These are phyloP conservation scores for Thelonectria rubi DNA, from an alignment of 2,329 filamentous ascomycete genomes.

Conservation along the genomic window DNA sequence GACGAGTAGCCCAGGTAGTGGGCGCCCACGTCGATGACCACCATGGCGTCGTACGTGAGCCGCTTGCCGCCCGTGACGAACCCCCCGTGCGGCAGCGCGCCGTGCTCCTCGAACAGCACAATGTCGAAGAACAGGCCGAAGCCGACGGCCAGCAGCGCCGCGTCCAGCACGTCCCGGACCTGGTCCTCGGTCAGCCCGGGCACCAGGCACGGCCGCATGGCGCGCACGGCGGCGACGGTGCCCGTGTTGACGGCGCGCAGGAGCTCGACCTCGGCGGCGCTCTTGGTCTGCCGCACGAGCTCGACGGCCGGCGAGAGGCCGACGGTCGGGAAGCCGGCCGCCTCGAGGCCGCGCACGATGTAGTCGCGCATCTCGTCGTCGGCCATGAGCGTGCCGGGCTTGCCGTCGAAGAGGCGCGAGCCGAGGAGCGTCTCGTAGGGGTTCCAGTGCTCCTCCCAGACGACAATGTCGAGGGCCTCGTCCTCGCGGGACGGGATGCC, in stretches of 20 bases:
- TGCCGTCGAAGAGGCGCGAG: conserved; percentile 51
- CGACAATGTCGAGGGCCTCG: conserved; percentile 62
- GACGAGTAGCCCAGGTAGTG: conserved; percentile 71
- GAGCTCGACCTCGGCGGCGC: conserved; percentile 63
- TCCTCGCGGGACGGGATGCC: conserved; percentile 63
- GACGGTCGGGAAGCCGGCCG: conserved; percentile 63
- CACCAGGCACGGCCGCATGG: conserved; percentile 64
- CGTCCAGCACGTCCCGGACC: conserved; percentile 64
- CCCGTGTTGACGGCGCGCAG: conserved; percentile 70
- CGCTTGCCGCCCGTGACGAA: conserved; percentile 61
- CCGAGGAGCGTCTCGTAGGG: conserved; percentile 64
- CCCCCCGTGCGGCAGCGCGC: conserved; percentile 63
- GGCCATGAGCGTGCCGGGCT: conserved; percentile 61
- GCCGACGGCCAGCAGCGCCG: conserved; percentile 61
- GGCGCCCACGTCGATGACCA: conserved; percentile 70
- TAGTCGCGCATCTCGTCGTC: conserved; percentile 73
- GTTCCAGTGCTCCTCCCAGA: conserved; percentile 73
- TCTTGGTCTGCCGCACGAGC: conserved; percentile 67
- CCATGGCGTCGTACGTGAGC: conserved; percentile 62
- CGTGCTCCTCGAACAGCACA: conserved; percentile 67
- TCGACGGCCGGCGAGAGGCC: conserved; percentile 65
- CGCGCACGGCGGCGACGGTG: conserved; percentile 67
- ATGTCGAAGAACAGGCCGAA: conserved; percentile 70
- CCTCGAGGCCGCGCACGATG: conserved; percentile 64
- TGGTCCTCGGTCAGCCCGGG: conserved; percentile 66